Evolutionary conservation across 495 filamentous ascomycete species (phyloP).

Genomic region (Tuber microsphaerosporum): DNA sequence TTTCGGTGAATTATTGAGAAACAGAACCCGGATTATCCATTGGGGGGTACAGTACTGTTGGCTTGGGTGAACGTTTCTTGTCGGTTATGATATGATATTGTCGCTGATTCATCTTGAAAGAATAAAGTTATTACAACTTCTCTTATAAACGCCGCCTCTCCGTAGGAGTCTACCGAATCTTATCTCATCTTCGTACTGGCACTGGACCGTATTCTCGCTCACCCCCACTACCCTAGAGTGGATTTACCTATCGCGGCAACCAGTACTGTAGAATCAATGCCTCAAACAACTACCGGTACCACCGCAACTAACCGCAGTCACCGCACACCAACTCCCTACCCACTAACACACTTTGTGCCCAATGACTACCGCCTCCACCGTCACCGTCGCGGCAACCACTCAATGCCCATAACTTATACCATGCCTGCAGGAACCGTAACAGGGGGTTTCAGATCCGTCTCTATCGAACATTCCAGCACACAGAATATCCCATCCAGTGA

Average conservation of each 20-base stretch:
- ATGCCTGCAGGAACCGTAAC: not conserved
- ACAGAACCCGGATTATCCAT: not conserved
- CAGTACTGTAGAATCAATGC: not conserved
- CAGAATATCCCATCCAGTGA: not conserved
- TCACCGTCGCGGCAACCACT: not conserved
- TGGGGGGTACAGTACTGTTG: not conserved
- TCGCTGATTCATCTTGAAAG: not conserved
- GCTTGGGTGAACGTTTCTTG: not conserved
- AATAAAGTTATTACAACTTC: not conserved
- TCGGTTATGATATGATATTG: not conserved
- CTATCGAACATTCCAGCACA: not conserved
- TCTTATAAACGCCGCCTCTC: not conserved
- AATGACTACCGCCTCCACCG: not conserved
- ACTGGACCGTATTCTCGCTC: not conserved
- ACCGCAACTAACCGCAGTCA: not conserved
- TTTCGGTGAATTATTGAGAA: not conserved
- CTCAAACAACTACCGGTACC: not conserved
- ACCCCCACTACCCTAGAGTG: not conserved
- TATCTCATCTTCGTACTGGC: not conserved
- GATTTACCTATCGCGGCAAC: not conserved
- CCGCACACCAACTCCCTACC: not conserved
- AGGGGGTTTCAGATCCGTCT: not conserved
- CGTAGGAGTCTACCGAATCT: not conserved
- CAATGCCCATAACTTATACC: not conserved
- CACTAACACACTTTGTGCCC: not conserved